Evolutionary conservation across 1,284 basidiomycete genomes (phyloP).

Genomic region (Ceratorhiza oryzae-sativae): DNA sequence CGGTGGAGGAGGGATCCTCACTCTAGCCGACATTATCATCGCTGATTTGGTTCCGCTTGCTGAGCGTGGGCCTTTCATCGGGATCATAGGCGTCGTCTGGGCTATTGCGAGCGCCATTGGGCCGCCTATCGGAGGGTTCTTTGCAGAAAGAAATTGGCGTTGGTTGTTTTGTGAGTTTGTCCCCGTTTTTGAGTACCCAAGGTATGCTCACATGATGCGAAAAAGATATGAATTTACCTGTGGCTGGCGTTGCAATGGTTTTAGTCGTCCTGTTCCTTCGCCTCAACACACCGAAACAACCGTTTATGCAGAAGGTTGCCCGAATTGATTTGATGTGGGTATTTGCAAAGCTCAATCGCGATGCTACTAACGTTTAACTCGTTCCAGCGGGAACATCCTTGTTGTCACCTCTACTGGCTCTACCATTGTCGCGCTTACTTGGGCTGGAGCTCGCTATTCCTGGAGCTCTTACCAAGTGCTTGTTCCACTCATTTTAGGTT

Average conservation of each 20-base stretch:
- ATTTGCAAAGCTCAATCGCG: not conserved
- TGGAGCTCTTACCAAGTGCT: constrained; percentile 53
- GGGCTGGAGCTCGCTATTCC: constrained; percentile 51
- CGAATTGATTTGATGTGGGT: constrained; percentile 55
- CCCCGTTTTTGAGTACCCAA: constrained; percentile 15
- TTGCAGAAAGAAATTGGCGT: constrained; percentile 52
- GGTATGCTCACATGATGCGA: not conserved
- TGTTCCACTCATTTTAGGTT: constrained; percentile 50
- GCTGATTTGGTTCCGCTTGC: constrained; percentile 57
- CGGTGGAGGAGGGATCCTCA: constrained; percentile 58
- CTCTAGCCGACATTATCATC: constrained; percentile 55
- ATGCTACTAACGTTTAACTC: constrained; percentile 12
- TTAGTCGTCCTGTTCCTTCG: constrained; percentile 54
- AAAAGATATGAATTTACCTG: constrained; percentile 56
- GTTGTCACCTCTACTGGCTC: constrained; percentile 50
- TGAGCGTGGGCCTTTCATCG: constrained; percentile 54
- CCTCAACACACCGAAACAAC: constrained; percentile 51
- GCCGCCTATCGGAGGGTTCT: constrained; percentile 52
- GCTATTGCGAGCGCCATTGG: constrained; percentile 51
- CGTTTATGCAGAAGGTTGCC: constrained; percentile 49
- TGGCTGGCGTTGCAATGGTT: constrained; percentile 52
- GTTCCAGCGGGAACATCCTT: constrained; percentile 51
- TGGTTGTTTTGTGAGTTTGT: constrained; percentile 54
- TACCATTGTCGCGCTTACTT: constrained; percentile 51
- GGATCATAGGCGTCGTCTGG: constrained; percentile 51